phyloP scores from a whole-genome alignment of 345 rosid species.

The Euphorbia pulcherrima region DNA sequence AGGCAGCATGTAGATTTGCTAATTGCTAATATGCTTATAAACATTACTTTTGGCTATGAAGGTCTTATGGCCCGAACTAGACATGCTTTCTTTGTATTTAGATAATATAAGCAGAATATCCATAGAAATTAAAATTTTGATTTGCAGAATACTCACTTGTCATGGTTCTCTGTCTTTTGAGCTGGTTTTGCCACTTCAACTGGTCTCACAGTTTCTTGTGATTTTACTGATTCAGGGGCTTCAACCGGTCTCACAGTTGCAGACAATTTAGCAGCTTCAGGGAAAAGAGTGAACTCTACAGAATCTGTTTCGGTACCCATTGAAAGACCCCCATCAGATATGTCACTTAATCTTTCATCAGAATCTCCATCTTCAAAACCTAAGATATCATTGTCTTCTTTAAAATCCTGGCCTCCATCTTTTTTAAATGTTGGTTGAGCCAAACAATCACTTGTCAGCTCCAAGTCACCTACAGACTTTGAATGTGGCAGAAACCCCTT shows the following conservation, averaged over 20 bases:
- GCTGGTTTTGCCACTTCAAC: too few species aligned
- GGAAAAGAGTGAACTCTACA: slow-evolving; percentile 73
- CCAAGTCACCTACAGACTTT: slow-evolving; percentile 10
- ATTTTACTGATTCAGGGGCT: background rate
- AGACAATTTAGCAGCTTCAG: slow-evolving; percentile 48
- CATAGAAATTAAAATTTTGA: background rate
- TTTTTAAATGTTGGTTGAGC: slow-evolving; percentile 1
- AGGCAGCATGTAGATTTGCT: background rate
- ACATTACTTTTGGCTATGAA: background rate
- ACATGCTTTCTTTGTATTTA: background rate
- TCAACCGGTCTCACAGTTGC: slow-evolving; percentile 19
- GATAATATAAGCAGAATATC: background rate
- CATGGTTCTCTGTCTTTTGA: too few species aligned
- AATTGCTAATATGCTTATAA: background rate
- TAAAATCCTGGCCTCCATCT: slow-evolving; percentile 23
- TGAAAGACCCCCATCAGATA: slow-evolving; percentile 43
- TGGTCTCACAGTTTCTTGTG: too few species aligned
- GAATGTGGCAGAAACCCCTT: slow-evolving; percentile 24
- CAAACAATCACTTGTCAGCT: background rate
- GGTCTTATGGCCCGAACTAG: background rate
- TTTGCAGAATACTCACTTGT: slow-evolving; percentile 45
- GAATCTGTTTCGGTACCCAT: slow-evolving; percentile 96
- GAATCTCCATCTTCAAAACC: slow-evolving; percentile 33
- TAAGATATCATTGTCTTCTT: slow-evolving; percentile 25
- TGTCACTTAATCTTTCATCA: slow-evolving; percentile 39